Evolutionary conservation across 768 basidiomycete genomes (phyloP).

Genomic region (Leccinum truebloodii): DNA sequence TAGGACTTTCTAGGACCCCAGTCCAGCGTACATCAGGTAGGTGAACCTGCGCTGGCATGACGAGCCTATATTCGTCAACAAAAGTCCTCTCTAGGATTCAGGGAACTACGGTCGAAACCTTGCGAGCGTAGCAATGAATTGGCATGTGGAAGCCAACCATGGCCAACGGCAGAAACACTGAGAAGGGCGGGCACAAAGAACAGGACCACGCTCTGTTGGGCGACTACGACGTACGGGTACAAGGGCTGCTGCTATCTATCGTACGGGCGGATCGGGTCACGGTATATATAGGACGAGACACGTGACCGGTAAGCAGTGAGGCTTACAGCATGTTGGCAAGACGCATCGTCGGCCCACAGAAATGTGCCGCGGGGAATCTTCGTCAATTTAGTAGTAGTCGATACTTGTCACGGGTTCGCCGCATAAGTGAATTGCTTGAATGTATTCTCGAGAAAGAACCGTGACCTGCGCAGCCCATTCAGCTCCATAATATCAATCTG

Average conservation of each 20-base stretch:
- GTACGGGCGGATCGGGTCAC: too few species aligned
- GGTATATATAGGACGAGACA: too few species aligned
- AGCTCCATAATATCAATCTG: neutral
- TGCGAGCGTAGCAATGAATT: slow-evolving; percentile 9
- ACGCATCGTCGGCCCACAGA: neutral
- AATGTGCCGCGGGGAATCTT: neutral
- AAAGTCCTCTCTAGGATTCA: slow-evolving; percentile 5
- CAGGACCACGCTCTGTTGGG: too few species aligned
- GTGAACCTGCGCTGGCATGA: neutral
- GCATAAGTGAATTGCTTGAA: neutral
- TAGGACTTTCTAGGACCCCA: slow-evolving; percentile 30
- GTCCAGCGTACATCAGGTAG: slow-evolving; percentile 28
- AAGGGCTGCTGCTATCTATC: too few species aligned
- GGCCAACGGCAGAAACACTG: too few species aligned
- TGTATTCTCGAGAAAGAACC: neutral
- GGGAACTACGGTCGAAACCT: slow-evolving; percentile 18
- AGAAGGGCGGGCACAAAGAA: too few species aligned
- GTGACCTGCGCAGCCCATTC: too few species aligned
- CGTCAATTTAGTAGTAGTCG: neutral
- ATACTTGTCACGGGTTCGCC: neutral
- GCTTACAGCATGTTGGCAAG: neutral
- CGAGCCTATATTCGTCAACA: neutral
- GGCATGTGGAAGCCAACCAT: too few species aligned
- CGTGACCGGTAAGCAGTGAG: too few species aligned
- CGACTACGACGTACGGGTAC: too few species aligned